Conservation (phyloP, 2,329 filamentous ascomycete species). For the Aschersonia sp. region DNA sequence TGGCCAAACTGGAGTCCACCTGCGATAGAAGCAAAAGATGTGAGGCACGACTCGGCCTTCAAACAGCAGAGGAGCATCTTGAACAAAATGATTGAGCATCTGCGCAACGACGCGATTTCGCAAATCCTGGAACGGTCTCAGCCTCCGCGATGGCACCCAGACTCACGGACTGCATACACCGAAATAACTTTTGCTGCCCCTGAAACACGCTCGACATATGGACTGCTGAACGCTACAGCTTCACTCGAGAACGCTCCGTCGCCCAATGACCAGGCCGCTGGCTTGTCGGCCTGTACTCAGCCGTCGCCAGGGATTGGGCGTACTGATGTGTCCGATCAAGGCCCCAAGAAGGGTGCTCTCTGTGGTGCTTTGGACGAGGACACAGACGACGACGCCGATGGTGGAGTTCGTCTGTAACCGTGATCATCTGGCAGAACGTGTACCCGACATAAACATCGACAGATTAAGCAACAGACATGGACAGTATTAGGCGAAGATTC, state of each 20-base stretch:
- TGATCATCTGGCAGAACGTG: no score
- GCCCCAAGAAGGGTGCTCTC: no score
- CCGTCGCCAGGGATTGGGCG: no score
- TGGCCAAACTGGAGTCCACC: slow-evolving; percentile 3
- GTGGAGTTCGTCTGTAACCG: background rate
- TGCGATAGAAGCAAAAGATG: background rate
- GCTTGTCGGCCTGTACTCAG: no score
- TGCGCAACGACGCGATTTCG: slow-evolving; percentile 1
- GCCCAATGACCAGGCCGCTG: no score
- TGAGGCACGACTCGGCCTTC: background rate
- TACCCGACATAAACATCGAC: no score
- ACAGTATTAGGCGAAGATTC: no score
- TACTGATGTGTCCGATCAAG: no score
- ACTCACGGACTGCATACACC: slow-evolving; percentile 2
- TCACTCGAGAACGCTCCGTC: no score
- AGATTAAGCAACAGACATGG: no score
- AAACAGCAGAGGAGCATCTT: slow-evolving; percentile 2
- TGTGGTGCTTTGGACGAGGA: no score
- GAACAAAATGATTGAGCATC: slow-evolving; percentile 1
- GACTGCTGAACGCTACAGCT: background rate
- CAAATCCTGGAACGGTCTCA: slow-evolving; percentile 2
- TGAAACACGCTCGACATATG: background rate
- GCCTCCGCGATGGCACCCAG: slow-evolving; percentile 1
- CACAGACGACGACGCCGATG: background rate
- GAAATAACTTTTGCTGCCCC: background rate